These are phyloP conservation scores for Leccinum uliginosum DNA, from an alignment of 768 basidiomycete species.

Conservation along the genomic window DNA sequence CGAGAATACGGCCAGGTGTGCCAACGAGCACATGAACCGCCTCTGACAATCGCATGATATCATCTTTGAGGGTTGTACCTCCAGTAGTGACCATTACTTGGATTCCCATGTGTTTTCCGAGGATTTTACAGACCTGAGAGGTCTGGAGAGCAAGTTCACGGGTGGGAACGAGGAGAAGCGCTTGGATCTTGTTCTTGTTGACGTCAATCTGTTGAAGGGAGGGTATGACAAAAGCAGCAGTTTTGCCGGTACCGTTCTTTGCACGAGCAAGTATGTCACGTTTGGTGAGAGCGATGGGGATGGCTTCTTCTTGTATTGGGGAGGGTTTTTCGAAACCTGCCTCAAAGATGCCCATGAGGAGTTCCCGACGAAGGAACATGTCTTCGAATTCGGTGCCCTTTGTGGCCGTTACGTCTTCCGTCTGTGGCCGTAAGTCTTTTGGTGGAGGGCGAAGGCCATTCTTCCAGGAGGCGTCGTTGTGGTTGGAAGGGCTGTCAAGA, in stretches of 20 bases:
- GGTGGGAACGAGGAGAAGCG: conserved; percentile 95
- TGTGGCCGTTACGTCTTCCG: conserved; percentile 92
- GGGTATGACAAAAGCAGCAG: conserved; percentile 98
- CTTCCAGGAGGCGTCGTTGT: conserved; percentile 56
- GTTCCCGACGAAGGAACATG: conserved; percentile 85
- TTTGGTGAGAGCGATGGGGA: conserved; percentile 88
- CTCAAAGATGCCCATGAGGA: conserved; percentile 99
- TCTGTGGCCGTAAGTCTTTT: conserved; percentile 93
- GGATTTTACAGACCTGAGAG: conserved; percentile 95
- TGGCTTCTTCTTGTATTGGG: conserved; percentile 98
- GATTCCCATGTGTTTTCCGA: conserved; percentile 91
- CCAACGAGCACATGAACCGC: conserved; percentile 94
- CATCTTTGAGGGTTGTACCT: conserved; percentile 96
- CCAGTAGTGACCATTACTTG: conserved; percentile 99
- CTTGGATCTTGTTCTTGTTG: conserved; percentile 84
- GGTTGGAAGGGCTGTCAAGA: conserved; percentile 24
- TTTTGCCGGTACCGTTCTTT: conserved; percentile 97
- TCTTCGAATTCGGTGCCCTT: conserved; percentile 96
- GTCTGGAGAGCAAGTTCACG: conserved; percentile 98
- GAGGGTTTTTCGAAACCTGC: conserved; percentile 96
- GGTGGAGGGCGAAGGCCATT: conserved; percentile 74
- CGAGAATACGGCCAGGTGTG: conserved; percentile 93
- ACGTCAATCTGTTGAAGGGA: conserved; percentile 90
- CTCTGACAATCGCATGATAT: conserved; percentile 89
- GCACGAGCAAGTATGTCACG: conserved; percentile 94